phyloP scores from a whole-genome alignment of 176 grass and related monocot genomes.

The Triticum timopheevii region DNA sequence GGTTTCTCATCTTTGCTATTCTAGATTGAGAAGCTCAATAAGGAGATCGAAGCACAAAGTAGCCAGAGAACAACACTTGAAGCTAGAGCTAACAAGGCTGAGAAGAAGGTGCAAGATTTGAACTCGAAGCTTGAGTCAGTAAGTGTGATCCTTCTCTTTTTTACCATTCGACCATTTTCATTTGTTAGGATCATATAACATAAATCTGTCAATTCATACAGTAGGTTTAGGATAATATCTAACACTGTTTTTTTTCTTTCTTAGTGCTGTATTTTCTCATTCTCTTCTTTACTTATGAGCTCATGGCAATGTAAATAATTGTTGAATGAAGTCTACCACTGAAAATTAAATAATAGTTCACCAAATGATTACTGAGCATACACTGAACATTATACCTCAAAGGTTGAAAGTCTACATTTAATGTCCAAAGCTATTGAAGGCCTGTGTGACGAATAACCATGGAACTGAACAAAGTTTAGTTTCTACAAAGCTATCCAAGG shows the following conservation, averaged over 20 bases:
- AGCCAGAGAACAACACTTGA: constrained; percentile 52
- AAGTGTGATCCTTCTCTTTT: constrained; percentile 29
- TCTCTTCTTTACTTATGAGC: neutral
- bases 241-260: neutral
- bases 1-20: constrained; percentile 26
- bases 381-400: neutral
- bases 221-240: neutral
- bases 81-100: constrained; percentile 42
- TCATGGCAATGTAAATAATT: constrained; percentile 6
- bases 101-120: constrained; percentile 65
- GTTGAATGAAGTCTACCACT: neutral
- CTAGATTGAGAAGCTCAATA: constrained; percentile 62
- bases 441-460: neutral
- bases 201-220: neutral
- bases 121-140: constrained; percentile 61
- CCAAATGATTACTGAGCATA: neutral
- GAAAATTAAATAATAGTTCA: neutral
- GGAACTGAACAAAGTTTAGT: neutral
- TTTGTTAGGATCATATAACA: neutral
- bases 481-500: neutral
- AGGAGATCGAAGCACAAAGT: constrained; percentile 58
- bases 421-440: neutral
- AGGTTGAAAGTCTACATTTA: neutral
- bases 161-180: neutral
- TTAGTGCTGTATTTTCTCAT: neutral